Conservation (phyloP, 768 basidiomycete species). For the Tulasnella sp. region DNA sequence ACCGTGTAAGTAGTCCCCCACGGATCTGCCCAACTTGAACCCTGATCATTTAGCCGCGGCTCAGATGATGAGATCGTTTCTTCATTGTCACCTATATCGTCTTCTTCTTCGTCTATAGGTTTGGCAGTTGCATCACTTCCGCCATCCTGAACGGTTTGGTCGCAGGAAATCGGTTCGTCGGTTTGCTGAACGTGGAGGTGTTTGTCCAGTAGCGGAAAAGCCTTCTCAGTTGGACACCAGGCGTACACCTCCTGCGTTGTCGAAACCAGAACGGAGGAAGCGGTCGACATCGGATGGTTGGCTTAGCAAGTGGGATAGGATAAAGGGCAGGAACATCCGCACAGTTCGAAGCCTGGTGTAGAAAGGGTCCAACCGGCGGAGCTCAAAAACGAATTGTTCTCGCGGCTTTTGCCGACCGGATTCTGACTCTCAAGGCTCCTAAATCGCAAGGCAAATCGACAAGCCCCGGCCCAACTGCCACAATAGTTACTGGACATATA, state of each 20-base stretch:
- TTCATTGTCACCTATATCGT: not conserved
- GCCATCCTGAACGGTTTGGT: not conserved
- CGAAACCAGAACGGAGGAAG: too few relatives aligned
- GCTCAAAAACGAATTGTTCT: too few relatives aligned
- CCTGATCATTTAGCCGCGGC: not conserved
- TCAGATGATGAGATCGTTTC: not conserved
- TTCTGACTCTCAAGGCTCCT: too few relatives aligned
- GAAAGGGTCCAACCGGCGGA: constrained; percentile 25
- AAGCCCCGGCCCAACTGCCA: too few relatives aligned
- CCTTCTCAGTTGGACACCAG: constrained; percentile 67
- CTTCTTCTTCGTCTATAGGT: constrained; percentile 2
- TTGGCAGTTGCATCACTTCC: not conserved
- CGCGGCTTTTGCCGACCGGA: too few relatives aligned
- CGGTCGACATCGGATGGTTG: not conserved
- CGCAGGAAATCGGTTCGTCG: constrained; percentile 32
- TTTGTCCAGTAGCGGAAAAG: constrained; percentile 58
- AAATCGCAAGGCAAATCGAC: too few relatives aligned
- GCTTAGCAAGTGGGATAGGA: not conserved
- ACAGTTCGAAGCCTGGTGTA: not conserved
- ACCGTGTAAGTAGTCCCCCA: not conserved
- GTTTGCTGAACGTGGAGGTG: constrained; percentile 66
- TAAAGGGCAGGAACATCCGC: too few relatives aligned
- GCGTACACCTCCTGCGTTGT: constrained; percentile 62
- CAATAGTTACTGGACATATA: too few relatives aligned
- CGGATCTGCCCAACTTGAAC: constrained; percentile 14